These are phyloP conservation scores for Ambrosia trifida DNA, from an alignment of 129 eudicot species.

Conservation along the genomic window DNA sequence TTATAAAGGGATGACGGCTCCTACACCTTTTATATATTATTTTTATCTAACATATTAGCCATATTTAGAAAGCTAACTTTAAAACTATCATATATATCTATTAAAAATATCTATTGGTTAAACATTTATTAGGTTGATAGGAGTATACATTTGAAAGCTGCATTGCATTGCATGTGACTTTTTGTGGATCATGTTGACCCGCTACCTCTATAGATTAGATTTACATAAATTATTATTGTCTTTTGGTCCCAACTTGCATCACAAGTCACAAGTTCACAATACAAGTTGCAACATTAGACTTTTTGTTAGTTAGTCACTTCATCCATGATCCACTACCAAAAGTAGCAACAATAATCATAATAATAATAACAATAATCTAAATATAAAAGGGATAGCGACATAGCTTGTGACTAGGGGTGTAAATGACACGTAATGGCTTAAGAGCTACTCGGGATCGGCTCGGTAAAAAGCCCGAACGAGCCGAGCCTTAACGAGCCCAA, in stretches of 20 bases:
- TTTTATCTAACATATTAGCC: neutral
- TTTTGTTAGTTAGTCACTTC: neutral
- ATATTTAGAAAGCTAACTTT: neutral
- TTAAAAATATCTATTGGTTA: no score
- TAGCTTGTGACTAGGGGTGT: no score
- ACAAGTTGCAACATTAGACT: slow-evolving; percentile 1
- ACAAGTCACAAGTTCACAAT: neutral
- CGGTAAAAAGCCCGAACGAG: no score
- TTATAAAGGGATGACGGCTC: no score
- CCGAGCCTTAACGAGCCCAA: no score
- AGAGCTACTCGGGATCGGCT: no score
- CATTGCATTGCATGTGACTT: slow-evolving; percentile 29
- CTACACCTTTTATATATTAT: no score
- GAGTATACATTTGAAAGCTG: slow-evolving; percentile 13
- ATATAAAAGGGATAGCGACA: no score
- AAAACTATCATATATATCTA: neutral
- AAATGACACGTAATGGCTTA: no score
- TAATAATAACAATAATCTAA: neutral
- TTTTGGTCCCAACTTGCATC: slow-evolving; percentile 1
- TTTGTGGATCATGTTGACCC: slow-evolving; percentile 32
- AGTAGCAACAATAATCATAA: neutral
- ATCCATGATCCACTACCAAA: neutral
- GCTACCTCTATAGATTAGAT: slow-evolving; percentile 16
- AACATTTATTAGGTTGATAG: slow-evolving; percentile 14
- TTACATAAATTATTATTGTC: no score